Percentiles rank a stretch among this genome's conserved stretches.
phyloP scores from a whole-genome alignment of 2,329 filamentous ascomycete genomes.

The Trichophyton equinum region DNA sequence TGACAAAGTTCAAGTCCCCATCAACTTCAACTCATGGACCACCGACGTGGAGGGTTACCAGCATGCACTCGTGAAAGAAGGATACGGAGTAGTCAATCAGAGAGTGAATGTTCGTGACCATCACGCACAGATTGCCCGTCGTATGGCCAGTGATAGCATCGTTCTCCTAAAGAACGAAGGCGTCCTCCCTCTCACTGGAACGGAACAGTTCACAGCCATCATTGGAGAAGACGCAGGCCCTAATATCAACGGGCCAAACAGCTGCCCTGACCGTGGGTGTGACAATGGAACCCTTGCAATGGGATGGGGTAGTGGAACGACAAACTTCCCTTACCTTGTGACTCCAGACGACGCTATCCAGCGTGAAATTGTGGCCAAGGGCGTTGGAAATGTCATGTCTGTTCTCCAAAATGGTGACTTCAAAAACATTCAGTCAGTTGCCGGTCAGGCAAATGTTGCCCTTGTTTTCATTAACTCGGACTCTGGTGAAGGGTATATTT shows the following conservation, averaged over 20 bases:
- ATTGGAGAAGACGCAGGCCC: conserved; percentile 74
- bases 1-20: conserved; percentile 39
- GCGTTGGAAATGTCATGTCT: conserved; percentile 50
- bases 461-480: conserved; percentile 86
- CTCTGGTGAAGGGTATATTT: conserved; percentile 77
- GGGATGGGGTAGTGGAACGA: conserved; percentile 50
- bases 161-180: conserved; percentile 82
- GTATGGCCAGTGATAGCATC: conserved; percentile 65
- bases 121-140: conserved; percentile 60
- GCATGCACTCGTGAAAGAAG: conserved; percentile 50
- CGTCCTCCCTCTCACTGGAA: conserved; percentile 58
- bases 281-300: conserved; percentile 49
- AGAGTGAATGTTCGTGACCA: conserved; percentile 73
- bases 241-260: conserved; percentile 64
- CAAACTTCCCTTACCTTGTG: conserved; percentile 51
- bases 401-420: conserved; percentile 48
- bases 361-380: conserved; percentile 50
- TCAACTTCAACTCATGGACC: conserved; percentile 87
- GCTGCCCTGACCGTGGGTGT: conserved; percentile 57
- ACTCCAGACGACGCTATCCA: conserved; percentile 53
- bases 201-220: conserved; percentile 61
- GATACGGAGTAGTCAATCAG: conserved; percentile 58
- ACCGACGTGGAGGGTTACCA: conserved; percentile 58
- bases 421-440: conserved; percentile 38
- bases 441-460: conserved; percentile 41